phyloP scores from a whole-genome alignment of 257 asterid genomes.

The Solanum neorickii region DNA sequence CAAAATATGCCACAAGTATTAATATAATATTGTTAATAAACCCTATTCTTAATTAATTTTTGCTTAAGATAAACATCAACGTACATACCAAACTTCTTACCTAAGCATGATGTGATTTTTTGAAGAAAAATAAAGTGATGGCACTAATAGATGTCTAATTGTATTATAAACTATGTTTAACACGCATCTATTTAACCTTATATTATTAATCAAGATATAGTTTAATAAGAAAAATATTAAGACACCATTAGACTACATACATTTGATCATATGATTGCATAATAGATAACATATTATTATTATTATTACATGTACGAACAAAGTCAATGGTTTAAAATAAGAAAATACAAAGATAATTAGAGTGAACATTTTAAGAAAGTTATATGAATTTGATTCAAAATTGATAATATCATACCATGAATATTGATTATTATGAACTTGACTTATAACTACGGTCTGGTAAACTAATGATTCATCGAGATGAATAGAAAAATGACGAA shows the following conservation, averaged over 20 bases:
- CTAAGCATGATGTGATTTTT: not conserved
- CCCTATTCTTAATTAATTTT: not conserved
- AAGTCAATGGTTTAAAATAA: not conserved
- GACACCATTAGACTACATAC: not conserved
- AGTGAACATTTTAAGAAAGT: not conserved
- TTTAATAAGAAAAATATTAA: not conserved
- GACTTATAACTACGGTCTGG: fast-evolving
- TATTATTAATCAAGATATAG: not conserved
- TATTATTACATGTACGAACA: not conserved
- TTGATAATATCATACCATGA: not conserved
- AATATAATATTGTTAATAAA: not conserved
- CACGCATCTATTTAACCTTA: not conserved
- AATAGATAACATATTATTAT: not conserved
- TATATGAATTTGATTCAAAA: not conserved
- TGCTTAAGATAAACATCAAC: not conserved
- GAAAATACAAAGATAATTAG: no score
- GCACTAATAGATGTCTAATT: not conserved
- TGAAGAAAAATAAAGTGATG: not conserved
- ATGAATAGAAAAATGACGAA: not conserved
- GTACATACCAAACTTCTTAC: not conserved
- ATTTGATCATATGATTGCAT: not conserved
- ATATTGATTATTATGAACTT: not conserved
- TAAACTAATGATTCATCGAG: not conserved
- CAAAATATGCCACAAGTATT: not conserved
- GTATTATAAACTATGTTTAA: not conserved